A percentile compares a stretch with the other conserved stretches of the same genome.
phyloP scores from a whole-genome alignment of 306 rosid species.

The Morella rubra region DNA sequence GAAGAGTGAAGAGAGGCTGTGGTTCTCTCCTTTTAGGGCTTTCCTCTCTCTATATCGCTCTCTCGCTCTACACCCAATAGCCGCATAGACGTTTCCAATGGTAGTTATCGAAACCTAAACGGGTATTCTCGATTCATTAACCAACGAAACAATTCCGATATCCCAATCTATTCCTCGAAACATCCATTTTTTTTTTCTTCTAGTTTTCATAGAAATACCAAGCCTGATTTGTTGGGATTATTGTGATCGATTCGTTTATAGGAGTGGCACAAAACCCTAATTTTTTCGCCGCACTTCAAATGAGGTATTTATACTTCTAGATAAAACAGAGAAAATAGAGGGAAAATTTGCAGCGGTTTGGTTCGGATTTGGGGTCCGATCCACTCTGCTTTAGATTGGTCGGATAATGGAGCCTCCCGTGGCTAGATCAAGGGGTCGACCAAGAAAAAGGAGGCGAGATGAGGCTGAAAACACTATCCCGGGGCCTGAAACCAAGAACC shows the following conservation, averaged over 20 bases:
- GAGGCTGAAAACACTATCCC: slow-evolving; percentile 41
- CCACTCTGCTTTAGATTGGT: slow-evolving; percentile 6
- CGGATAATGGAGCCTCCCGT: slow-evolving; percentile 64
- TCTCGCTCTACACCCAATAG: slow-evolving; percentile 17
- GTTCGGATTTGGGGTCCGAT: slow-evolving; percentile 20
- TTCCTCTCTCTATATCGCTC: slow-evolving; percentile 25
- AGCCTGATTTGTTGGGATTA: neutral
- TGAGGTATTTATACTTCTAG: slow-evolving; percentile 8
- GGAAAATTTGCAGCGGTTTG: slow-evolving; percentile 19
- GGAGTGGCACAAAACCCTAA: slow-evolving; percentile 42
- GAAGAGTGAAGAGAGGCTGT: slow-evolving; percentile 31
- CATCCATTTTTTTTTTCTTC: neutral
- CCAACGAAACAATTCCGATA: neutral
- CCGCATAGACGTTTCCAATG: slow-evolving; percentile 30
- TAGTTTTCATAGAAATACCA: neutral
- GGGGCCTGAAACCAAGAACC: slow-evolving; percentile 46
- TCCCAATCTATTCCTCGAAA: neutral
- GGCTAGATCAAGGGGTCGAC: slow-evolving; percentile 81
- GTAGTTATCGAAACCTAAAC: slow-evolving; percentile 38
- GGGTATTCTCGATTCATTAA: slow-evolving; percentile 8
- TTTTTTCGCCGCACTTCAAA: slow-evolving; percentile 9
- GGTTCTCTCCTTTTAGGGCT: slow-evolving; percentile 37
- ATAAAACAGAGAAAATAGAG: neutral
- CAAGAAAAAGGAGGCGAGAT: slow-evolving; percentile 65
- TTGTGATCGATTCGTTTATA: slow-evolving; percentile 9